Evolutionary conservation across 176 grass and related monocot genomes (phyloP).

Genomic region (Avena insularis): DNA sequence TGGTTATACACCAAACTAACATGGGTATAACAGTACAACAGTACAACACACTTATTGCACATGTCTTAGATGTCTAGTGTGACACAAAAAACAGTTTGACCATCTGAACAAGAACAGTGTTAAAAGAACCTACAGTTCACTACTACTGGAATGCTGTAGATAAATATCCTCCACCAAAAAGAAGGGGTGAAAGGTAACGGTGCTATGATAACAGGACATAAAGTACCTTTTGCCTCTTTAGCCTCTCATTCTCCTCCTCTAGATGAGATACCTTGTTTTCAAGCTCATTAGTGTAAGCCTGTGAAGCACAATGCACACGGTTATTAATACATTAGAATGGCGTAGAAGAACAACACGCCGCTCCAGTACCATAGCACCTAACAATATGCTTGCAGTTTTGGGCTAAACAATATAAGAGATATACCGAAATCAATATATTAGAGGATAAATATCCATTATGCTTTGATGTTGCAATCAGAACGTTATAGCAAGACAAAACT

Average conservation of each 20-base stretch:
- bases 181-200: not conserved
- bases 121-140: slow-evolving; percentile 11
- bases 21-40: not conserved
- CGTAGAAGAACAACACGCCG: not conserved
- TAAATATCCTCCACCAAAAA: not conserved
- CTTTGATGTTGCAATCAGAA: slow-evolving; percentile 26
- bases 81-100: not conserved
- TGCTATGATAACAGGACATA: slow-evolving; percentile 29
- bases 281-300: slow-evolving; percentile 98
- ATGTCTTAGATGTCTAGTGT: not conserved
- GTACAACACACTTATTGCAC: too few relatives aligned
- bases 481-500: not conserved
- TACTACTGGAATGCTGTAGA: not conserved
- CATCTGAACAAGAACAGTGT: slow-evolving; percentile 9
- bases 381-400: slow-evolving; percentile 7
- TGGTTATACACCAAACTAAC: slow-evolving; percentile 18
- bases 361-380: not conserved
- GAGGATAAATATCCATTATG: slow-evolving; percentile 16
- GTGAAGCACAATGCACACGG: slow-evolving; percentile 25
- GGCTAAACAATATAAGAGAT: slow-evolving; percentile 14
- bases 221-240: slow-evolving; percentile 92
- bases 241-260: slow-evolving; percentile 78
- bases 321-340: slow-evolving; percentile 15
- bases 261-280: slow-evolving; percentile 88
- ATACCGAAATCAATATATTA: not conserved